phyloP scores from a whole-genome alignment of 2,329 filamentous ascomycete genomes.

The Fusarium vanettenii region DNA sequence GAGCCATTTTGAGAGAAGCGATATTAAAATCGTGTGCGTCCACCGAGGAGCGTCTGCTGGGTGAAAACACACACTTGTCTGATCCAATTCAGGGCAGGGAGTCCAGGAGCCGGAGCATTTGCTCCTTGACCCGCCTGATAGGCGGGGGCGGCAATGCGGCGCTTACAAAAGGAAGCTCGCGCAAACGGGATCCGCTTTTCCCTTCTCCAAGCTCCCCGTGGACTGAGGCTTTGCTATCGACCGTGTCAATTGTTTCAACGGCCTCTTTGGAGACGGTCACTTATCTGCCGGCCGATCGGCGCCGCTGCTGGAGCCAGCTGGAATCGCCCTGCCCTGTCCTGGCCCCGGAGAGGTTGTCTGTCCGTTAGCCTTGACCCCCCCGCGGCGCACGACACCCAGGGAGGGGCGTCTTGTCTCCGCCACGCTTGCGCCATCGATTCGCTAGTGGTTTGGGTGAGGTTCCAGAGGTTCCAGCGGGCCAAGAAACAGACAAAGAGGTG shows the following conservation, averaged over 20 bases:
- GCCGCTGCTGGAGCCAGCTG: conserved; percentile 1
- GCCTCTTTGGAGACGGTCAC: neutral
- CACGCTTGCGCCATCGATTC: conserved; percentile 30
- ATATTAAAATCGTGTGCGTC: conserved; percentile 45
- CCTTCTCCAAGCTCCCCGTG: neutral
- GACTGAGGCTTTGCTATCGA: neutral
- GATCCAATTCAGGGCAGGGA: conserved; percentile 39
- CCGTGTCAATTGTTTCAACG: neutral
- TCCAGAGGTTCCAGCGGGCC: conserved; percentile 4
- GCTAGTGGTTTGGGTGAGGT: conserved; percentile 9
- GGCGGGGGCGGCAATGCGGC: conserved; percentile 46
- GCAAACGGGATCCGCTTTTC: conserved; percentile 31
- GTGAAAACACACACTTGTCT: conserved; percentile 42
- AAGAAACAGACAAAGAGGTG: neutral
- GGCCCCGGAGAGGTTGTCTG: neutral
- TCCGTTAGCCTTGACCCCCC: neutral
- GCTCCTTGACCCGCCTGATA: conserved; percentile 48
- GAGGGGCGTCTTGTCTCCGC: conserved; percentile 26
- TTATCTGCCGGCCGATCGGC: conserved; percentile 7
- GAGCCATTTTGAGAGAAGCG: conserved; percentile 48
- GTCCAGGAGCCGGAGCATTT: conserved; percentile 48
- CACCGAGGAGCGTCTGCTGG: conserved; percentile 36
- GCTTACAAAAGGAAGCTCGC: conserved; percentile 42
- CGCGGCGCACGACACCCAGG: neutral
- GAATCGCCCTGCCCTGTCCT: neutral